Percentiles rank a stretch among this genome's conserved stretches.
These are phyloP conservation scores for Aspergillus biplanus DNA, from an alignment of 495 filamentous ascomycete genomes.

Conservation along the genomic window DNA sequence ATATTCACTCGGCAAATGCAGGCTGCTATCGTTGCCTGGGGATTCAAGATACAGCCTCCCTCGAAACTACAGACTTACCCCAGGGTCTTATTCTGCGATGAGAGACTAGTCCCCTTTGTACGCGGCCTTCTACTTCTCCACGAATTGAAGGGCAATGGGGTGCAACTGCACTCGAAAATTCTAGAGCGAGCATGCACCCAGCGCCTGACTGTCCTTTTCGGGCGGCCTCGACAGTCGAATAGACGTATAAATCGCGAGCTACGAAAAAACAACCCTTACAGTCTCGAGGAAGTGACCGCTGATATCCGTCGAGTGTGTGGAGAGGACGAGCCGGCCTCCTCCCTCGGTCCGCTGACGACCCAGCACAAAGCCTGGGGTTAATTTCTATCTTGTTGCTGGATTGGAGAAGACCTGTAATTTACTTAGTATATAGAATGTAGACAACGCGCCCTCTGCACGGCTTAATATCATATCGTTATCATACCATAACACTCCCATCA, in stretches of 20 bases:
- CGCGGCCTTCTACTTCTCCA: slow-evolving; percentile 57
- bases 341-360: slow-evolving; percentile 16
- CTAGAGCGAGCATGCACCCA: slow-evolving; percentile 49
- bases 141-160: slow-evolving; percentile 48
- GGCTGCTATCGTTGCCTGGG: slow-evolving; percentile 61
- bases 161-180: slow-evolving; percentile 37
- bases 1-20: slow-evolving; percentile 54
- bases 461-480: no score
- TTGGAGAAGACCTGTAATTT: no score
- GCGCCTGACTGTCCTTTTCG: slow-evolving; percentile 57
- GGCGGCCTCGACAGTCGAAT: slow-evolving; percentile 33
- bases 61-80: slow-evolving; percentile 14
- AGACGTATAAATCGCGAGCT: slow-evolving; percentile 41
- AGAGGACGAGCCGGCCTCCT: slow-evolving; percentile 3
- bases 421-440: no score
- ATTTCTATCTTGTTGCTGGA: no score
- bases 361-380: no score
- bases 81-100: slow-evolving; percentile 14
- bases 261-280: slow-evolving; percentile 41
- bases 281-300: slow-evolving; percentile 29
- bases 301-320: slow-evolving; percentile 45
- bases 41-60: slow-evolving; percentile 50
- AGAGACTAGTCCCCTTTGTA: slow-evolving; percentile 44
- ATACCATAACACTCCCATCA: no score
- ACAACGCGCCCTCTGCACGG: no score